Evolutionary conservation across 1,284 basidiomycete genomes (phyloP), one percentile per base, ranked within the genome.

Genomic region (Leccinum solheimii): DNA sequence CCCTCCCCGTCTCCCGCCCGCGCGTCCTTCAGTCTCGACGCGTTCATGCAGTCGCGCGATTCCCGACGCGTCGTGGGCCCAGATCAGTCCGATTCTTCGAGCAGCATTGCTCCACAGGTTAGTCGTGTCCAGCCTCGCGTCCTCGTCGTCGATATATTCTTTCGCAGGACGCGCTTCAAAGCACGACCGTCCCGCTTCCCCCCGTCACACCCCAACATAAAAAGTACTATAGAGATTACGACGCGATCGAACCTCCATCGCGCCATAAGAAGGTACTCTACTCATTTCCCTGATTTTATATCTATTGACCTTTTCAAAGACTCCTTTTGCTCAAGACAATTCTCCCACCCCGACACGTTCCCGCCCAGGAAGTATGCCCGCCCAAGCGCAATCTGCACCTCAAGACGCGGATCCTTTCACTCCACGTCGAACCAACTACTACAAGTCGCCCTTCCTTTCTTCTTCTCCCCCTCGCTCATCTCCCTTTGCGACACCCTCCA

Each of bases 181-280:
- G 75, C 53, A 73, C 74, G 52, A 19, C 55, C 8, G 19, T 54
- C 38, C 66, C 68, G 19, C 59, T 70, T 56, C 68, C 72, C 9
- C 81, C 83, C 23, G 70, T 83, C 26, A 86, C 84, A 5, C 85
- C 85, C 26, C 80, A 81, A 63, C 81, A 80, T 65, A 79, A 72
- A 67, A 86, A 78, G 68, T 84, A 86, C 67, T 86, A 86, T 68
- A 80, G 85, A 70, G 83, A 85, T 45, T 84, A 86, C 52, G 72
- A 73, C 64, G 82, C 82, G 11, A 76, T 79, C 55, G 72, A 80
- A 38, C 76, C 75, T 56, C 68, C 76, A 50, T 71, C 75, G 45
- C 74, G 76, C 64, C 64, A 74, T 64, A 74, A 69, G 59, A 78
- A 75, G 72, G 76, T 78, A 11, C 27, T n/a, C 7, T 56, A 16